These are phyloP conservation scores for Thielaviopsis musarum DNA, from an alignment of 2,329 filamentous ascomycete species.

Conservation along the genomic window DNA sequence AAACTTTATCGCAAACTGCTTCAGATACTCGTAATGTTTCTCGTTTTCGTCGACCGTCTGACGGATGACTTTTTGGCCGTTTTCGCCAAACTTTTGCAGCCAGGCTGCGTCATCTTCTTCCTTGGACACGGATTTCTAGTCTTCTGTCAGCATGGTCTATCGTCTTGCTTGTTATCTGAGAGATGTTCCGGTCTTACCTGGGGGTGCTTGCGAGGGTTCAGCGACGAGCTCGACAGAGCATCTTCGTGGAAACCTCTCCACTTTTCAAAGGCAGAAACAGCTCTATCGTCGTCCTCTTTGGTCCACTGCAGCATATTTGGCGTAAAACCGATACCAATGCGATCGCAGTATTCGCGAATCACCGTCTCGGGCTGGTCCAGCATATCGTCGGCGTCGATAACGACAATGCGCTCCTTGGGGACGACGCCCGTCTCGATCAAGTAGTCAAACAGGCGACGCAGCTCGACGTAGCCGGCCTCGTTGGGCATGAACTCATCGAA, in stretches of 20 bases:
- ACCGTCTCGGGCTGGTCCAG: slow-evolving; percentile 67
- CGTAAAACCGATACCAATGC: slow-evolving; percentile 60
- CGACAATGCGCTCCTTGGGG: slow-evolving; percentile 58
- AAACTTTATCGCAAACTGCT: slow-evolving; percentile 54
- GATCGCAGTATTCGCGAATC: slow-evolving; percentile 64
- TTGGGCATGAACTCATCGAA: slow-evolving; percentile 74
- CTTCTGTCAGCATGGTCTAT: slow-evolving; percentile 8
- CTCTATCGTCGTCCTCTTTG: slow-evolving; percentile 55
- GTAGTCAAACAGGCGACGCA: slow-evolving; percentile 77
- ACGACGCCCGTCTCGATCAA: slow-evolving; percentile 52
- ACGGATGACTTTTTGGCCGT: slow-evolving; percentile 53
- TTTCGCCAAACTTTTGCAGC: slow-evolving; percentile 55
- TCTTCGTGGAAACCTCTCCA: slow-evolving; percentile 97
- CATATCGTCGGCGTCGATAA: slow-evolving; percentile 87
- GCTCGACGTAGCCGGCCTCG: slow-evolving; percentile 82
- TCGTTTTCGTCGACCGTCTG: slow-evolving; percentile 56
- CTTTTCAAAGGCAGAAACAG: slow-evolving; percentile 71
- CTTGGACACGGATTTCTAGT: slow-evolving; percentile 41
- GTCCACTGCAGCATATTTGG: slow-evolving; percentile 75
- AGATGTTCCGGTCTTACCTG: slow-evolving; percentile 30
- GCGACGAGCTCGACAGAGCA: slow-evolving; percentile 63
- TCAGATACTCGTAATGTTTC: slow-evolving; percentile 64
- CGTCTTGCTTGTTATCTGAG: not conserved
- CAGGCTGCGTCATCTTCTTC: slow-evolving; percentile 57
- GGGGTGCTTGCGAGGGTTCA: slow-evolving; percentile 52